phyloP scores from a whole-genome alignment of 768 basidiomycete species.

The Mycena olivaceomarginata region DNA sequence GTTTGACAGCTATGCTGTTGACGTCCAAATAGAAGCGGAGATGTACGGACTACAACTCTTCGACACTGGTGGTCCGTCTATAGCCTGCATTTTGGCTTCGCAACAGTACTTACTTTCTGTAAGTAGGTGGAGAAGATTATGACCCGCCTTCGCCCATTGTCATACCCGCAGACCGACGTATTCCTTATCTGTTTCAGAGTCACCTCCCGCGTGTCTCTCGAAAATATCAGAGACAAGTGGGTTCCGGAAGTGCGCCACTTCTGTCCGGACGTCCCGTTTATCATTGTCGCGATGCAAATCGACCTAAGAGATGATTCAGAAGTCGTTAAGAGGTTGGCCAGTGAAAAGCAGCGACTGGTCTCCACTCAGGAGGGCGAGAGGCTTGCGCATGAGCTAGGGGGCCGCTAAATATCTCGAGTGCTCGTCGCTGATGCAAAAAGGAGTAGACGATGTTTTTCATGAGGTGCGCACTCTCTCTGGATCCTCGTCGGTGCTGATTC shows the following conservation, averaged over 20 bases:
- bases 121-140: slow-evolving; percentile 95
- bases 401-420: slow-evolving; percentile 99
- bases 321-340: slow-evolving; percentile 94
- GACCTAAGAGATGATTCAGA: slow-evolving; percentile 95
- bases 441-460: slow-evolving; percentile 99
- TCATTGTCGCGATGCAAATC: slow-evolving; percentile 98
- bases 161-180: slow-evolving; percentile 99
- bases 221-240: slow-evolving; percentile 99
- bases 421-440: slow-evolving; percentile 99
- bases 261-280: slow-evolving; percentile 98
- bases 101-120: slow-evolving; percentile 25
- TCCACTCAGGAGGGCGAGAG: slow-evolving; percentile 92
- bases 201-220: slow-evolving; percentile 97
- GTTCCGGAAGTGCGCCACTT: slow-evolving; percentile 99
- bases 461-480: slow-evolving; percentile 77
- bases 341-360: slow-evolving; percentile 98
- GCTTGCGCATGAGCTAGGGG: slow-evolving; percentile 97
- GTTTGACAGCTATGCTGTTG: slow-evolving; percentile 98
- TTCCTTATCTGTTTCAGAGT: slow-evolving; percentile 99
- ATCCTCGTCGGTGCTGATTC: background rate
- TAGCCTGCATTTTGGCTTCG: slow-evolving; percentile 19
- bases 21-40: slow-evolving; percentile 99
- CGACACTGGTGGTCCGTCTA: slow-evolving; percentile 94
- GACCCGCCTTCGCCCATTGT: slow-evolving; percentile 82
- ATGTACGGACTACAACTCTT: slow-evolving; percentile 98